Conservation (phyloP, 176 grass and related monocot species). For the Oryza nivara region DNA sequence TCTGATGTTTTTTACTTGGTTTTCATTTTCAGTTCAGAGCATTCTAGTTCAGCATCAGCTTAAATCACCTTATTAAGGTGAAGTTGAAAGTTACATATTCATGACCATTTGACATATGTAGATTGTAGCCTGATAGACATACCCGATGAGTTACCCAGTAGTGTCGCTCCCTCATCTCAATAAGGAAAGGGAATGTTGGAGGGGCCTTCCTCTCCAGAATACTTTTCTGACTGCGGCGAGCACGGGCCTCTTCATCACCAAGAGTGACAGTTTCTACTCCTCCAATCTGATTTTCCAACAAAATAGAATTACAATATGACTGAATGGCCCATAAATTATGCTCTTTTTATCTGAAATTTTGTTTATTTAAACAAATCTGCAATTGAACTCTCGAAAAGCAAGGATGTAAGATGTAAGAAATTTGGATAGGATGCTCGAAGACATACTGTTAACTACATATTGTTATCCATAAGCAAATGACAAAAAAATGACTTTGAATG, state of each 20-base stretch:
- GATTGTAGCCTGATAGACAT: slow-evolving; percentile 27
- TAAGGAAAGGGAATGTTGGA: slow-evolving; percentile 94
- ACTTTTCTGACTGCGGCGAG: slow-evolving; percentile 87
- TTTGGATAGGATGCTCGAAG: neutral
- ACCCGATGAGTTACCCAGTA: slow-evolving; percentile 94
- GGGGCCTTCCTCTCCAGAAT: slow-evolving; percentile 88
- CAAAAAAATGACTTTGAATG: neutral
- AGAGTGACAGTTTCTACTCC: slow-evolving; percentile 96
- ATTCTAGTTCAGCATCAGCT: neutral
- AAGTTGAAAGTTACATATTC: neutral
- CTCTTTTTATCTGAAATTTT: neutral
- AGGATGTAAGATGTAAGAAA: neutral
- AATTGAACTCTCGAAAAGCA: slow-evolving; percentile 17
- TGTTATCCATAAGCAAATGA: neutral
- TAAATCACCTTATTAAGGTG: slow-evolving; percentile 14
- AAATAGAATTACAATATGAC: slow-evolving; percentile 18
- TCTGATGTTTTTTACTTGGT: neutral
- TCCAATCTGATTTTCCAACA: slow-evolving; percentile 66
- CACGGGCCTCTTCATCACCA: slow-evolving; percentile 91
- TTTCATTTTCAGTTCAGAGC: neutral
- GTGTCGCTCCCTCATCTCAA: slow-evolving; percentile 95
- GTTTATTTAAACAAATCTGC: slow-evolving; percentile 2
- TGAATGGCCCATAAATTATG: neutral
- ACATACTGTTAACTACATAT: neutral
- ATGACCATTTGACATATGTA: slow-evolving; percentile 13